phyloP scores from a whole-genome alignment of 208 protist genomes.

The Wallacemonas sp. region DNA sequence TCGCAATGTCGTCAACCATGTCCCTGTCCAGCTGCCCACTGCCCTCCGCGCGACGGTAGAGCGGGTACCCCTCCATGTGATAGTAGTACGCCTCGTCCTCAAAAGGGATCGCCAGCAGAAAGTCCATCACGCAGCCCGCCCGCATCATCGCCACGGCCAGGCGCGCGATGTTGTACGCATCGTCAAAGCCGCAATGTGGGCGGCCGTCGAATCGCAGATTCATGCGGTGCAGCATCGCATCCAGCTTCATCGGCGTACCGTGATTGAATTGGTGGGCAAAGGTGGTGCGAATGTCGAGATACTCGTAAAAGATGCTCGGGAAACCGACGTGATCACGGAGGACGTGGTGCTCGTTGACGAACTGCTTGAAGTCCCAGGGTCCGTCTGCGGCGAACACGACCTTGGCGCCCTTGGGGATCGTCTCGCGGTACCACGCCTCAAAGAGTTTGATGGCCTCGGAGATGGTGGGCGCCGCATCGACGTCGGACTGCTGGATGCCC shows the following conservation, averaged over 20 bases:
- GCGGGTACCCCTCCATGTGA: slow-evolving; percentile 49
- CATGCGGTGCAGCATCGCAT: slow-evolving; percentile 78
- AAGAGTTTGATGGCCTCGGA: slow-evolving; percentile 72
- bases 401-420: slow-evolving; percentile 70
- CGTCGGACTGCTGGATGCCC: slow-evolving; percentile 92
- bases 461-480: slow-evolving; percentile 76
- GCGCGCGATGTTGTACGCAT: slow-evolving; percentile 91
- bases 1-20: slow-evolving; percentile 87
- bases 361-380: slow-evolving; percentile 87
- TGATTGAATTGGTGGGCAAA: slow-evolving; percentile 76
- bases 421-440: slow-evolving; percentile 75
- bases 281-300: slow-evolving; percentile 87
- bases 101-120: slow-evolving; percentile 68
- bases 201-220: slow-evolving; percentile 79
- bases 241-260: slow-evolving; percentile 68
- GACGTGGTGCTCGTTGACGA: slow-evolving; percentile 78
- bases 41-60: slow-evolving; percentile 83
- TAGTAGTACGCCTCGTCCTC: slow-evolving; percentile 66
- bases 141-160: slow-evolving; percentile 83
- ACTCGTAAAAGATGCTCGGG: slow-evolving; percentile 87
- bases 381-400: slow-evolving; percentile 85
- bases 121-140: slow-evolving; percentile 83
- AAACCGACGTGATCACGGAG: slow-evolving; percentile 75
- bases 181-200: slow-evolving; percentile 90
- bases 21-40: slow-evolving; percentile 77